phyloP scores from a whole-genome alignment of 495 filamentous ascomycete species.

The Trichoderma virens region DNA sequence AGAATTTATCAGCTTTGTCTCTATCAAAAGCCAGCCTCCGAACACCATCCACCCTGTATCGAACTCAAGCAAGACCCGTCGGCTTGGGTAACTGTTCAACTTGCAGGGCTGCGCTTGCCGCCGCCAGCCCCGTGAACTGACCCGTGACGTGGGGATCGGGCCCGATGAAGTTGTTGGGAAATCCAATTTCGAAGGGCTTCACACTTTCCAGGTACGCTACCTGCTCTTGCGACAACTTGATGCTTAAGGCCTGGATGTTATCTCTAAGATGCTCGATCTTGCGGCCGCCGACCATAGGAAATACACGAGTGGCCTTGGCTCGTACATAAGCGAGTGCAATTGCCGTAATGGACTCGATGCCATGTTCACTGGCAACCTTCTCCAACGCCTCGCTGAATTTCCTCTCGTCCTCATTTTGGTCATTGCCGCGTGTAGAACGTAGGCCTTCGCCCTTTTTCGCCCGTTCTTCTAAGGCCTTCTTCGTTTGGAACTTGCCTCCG shows the following conservation, averaged over 20 bases:
- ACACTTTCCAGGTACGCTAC: constrained; percentile 49
- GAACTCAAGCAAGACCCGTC: background rate
- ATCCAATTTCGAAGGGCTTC: constrained; percentile 43
- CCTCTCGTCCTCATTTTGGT: constrained; percentile 33
- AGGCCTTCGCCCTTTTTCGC: constrained; percentile 29
- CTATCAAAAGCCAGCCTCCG: no score
- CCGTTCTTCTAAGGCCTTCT: constrained; percentile 31
- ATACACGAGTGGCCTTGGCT: constrained; percentile 43
- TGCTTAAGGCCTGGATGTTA: constrained; percentile 52
- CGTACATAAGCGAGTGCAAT: constrained; percentile 50
- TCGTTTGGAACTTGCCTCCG: constrained; percentile 44
- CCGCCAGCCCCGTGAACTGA: background rate
- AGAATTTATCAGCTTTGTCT: no score
- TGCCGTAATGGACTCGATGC: constrained; percentile 28
- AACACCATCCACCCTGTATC: no score
- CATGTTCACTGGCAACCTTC: constrained; percentile 45
- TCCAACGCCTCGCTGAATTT: constrained; percentile 39
- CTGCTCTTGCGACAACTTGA: constrained; percentile 48
- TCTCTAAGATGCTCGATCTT: constrained; percentile 56
- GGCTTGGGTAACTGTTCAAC: background rate
- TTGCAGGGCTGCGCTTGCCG: background rate
- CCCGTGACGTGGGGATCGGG: constrained; percentile 21
- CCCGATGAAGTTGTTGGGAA: constrained; percentile 42
- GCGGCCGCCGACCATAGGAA: constrained; percentile 47
- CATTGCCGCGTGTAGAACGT: constrained; percentile 21